Evolutionary conservation across 768 basidiomycete genomes (phyloP), one percentile per base, ranked within the genome.

Genomic region (Rhodotorula taiwanensis): DNA sequence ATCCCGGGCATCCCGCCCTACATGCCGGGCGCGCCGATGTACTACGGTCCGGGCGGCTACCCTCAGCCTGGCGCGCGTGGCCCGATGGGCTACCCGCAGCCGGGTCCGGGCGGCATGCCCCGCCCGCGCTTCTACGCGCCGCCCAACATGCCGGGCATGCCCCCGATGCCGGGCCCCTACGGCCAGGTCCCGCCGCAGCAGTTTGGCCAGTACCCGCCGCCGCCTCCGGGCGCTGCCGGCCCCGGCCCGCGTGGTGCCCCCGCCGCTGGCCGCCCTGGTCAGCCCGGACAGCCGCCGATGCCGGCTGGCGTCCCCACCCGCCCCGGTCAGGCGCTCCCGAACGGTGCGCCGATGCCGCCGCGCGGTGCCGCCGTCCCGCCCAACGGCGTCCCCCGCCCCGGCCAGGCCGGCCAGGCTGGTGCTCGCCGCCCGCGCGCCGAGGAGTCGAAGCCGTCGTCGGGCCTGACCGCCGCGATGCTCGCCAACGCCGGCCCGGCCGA

Each of bases 21-120:
- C 81, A 83, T 93, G 79, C 78, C 78, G n/a, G 63, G 57, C 28
- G 60, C 54, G 20, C 88, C 88, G 44, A 85, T 91, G 81, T 91
- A 89, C 80, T 90, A 89, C 75, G 78, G 81, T 73, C 83, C 89
- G 54, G 83, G 86, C 70, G 80, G 83, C 66, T 86, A 89, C 84
- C 84, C 86, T 77, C 85, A 89, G 74, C 84, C 88, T 78, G 83
- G 85, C 71, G 86, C 89, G 75, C 79, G 81, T 66, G 83, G 70
- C 42, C 76, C 94, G 81, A 80, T 81, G 79, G 85, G 86, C 60
- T 88, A 91, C 79, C 81, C 84, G 64, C 77, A 63, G 62, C 65
- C 56, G 42, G 88, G 88, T 71, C 87, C 87, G 16, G 84, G 87
- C 65, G 88, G 89, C 82, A 83, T 89, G 78, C 88, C 87, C 78